Percentiles rank a stretch among this genome's conserved stretches.
Evolutionary conservation across 2,329 filamentous ascomycete species (phyloP).

Genomic region (Graphilbum sp.): DNA sequence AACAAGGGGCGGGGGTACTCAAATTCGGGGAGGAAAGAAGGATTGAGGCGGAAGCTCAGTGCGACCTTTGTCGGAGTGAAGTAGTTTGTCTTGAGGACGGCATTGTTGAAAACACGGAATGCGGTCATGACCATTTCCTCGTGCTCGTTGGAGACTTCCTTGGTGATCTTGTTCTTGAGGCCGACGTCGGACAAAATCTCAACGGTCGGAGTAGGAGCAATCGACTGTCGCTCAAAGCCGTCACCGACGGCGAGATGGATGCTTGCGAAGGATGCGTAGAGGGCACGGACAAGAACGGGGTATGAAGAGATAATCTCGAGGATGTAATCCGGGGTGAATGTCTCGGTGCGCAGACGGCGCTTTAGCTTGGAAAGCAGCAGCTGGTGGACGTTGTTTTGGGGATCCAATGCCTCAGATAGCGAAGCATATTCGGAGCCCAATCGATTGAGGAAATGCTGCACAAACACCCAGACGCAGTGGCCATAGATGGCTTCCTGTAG

Average conservation of each 20-base stretch:
- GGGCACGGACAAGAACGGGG: slow-evolving; percentile 66
- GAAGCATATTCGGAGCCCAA: slow-evolving; percentile 85
- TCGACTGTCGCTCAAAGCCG: slow-evolving; percentile 31
- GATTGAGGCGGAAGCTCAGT: slow-evolving; percentile 86
- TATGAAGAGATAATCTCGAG: slow-evolving; percentile 91
- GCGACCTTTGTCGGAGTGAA: slow-evolving; percentile 95
- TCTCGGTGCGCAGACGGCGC: slow-evolving; percentile 85
- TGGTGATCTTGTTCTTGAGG: slow-evolving; percentile 61
- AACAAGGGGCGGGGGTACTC: slow-evolving; percentile 91
- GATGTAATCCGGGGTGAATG: slow-evolving; percentile 96
- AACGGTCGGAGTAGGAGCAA: slow-evolving; percentile 38
- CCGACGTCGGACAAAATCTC: slow-evolving; percentile 61
- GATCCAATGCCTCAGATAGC: slow-evolving; percentile 63
- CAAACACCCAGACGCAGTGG: slow-evolving; percentile 94
- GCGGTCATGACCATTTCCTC: slow-evolving; percentile 96
- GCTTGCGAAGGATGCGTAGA: slow-evolving; percentile 86
- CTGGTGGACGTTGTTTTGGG: slow-evolving; percentile 67
- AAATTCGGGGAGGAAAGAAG: slow-evolving; percentile 70
- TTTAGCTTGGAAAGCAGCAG: slow-evolving; percentile 88
- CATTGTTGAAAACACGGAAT: slow-evolving; percentile 88
- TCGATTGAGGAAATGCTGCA: slow-evolving; percentile 95
- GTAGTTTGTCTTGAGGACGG: slow-evolving; percentile 95
- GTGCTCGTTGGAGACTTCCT: slow-evolving; percentile 78
- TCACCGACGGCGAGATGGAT: slow-evolving; percentile 50
- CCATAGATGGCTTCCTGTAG: slow-evolving; percentile 95